Evolutionary conservation across 2,329 filamentous ascomycete genomes (phyloP).

Genomic region (Dendrostoma leiphaemia): DNA sequence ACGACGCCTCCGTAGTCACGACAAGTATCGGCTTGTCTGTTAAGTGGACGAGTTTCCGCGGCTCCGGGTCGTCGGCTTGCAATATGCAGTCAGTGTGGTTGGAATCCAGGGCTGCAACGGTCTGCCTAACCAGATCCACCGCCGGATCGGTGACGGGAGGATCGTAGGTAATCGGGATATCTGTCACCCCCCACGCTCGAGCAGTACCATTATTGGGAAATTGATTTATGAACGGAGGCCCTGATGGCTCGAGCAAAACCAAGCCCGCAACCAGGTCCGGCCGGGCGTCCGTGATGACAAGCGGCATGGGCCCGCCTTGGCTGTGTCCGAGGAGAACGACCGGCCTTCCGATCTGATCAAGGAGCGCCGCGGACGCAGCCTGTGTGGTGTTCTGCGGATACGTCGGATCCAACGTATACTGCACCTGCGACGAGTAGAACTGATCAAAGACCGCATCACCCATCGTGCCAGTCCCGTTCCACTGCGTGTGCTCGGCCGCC

Average conservation of each 20-base stretch:
- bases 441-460: constrained; percentile 40
- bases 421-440: constrained; percentile 39
- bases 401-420: constrained; percentile 31
- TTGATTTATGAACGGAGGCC: constrained; percentile 45
- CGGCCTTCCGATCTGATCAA: constrained; percentile 41
- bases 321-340: constrained; percentile 43
- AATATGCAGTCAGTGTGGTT: constrained; percentile 27
- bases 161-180: constrained; percentile 46
- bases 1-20: constrained; percentile 41
- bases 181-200: constrained; percentile 44
- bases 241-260: constrained; percentile 44
- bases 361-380: constrained; percentile 37
- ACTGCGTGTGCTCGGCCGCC: constrained; percentile 36
- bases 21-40: constrained; percentile 34
- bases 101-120: constrained; percentile 24
- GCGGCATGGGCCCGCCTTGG: constrained; percentile 41
- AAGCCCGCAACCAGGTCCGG: constrained; percentile 40
- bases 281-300: constrained; percentile 40
- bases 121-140: constrained; percentile 31
- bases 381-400: constrained; percentile 36
- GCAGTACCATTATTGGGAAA: constrained; percentile 33
- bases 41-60: constrained; percentile 36
- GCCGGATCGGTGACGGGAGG: constrained; percentile 38
- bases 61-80: constrained; percentile 33
- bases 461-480: constrained; percentile 38